phyloP scores from a whole-genome alignment of 768 basidiomycete species.

The Coprinellus aureogranulatus region DNA sequence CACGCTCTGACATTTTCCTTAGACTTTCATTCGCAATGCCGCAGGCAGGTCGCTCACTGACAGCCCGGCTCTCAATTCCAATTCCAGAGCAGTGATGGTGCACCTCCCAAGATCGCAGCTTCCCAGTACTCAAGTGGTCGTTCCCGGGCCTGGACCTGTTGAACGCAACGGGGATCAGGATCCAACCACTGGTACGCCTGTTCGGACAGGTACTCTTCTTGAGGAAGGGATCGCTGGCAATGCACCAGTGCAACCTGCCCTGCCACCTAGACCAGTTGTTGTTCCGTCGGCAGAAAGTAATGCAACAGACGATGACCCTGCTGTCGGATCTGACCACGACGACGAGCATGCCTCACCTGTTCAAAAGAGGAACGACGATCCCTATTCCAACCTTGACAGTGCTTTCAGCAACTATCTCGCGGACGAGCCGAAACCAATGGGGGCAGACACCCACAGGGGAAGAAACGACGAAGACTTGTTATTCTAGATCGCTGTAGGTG shows the following conservation, averaged over 20 bases:
- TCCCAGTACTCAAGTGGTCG: constrained; percentile 42
- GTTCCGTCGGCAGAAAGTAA: no score
- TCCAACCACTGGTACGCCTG: constrained; percentile 12
- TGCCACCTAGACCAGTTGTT: constrained; percentile 20
- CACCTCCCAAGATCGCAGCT: constrained; percentile 54
- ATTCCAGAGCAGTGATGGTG: constrained; percentile 72
- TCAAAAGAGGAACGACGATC: constrained; percentile 46
- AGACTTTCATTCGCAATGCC: constrained; percentile 94
- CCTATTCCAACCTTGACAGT: constrained; percentile 78
- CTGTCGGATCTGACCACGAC: constrained; percentile 7
- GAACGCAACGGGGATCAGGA: constrained; percentile 38
- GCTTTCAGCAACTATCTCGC: constrained; percentile 73
- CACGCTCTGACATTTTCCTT: constrained; percentile 1
- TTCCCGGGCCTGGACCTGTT: constrained; percentile 63
- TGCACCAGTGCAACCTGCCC: constrained; percentile 32
- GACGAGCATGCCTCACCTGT: constrained; percentile 24
- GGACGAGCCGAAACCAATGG: constrained; percentile 70
- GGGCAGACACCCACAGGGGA: constrained; percentile 35
- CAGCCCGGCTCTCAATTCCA: constrained; percentile 83
- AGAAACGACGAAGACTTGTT: constrained; percentile 61
- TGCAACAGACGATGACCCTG: constrained; percentile 9
- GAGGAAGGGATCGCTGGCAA: constrained; percentile 26
- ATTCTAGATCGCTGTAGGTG: constrained; percentile 35
- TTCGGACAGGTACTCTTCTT: constrained; percentile 14
- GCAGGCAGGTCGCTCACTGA: constrained; percentile 79